Base-by-base conservation (phyloP, 2,329 filamentous ascomycete genomes). In the Stachybotrys echinatus region DNA sequence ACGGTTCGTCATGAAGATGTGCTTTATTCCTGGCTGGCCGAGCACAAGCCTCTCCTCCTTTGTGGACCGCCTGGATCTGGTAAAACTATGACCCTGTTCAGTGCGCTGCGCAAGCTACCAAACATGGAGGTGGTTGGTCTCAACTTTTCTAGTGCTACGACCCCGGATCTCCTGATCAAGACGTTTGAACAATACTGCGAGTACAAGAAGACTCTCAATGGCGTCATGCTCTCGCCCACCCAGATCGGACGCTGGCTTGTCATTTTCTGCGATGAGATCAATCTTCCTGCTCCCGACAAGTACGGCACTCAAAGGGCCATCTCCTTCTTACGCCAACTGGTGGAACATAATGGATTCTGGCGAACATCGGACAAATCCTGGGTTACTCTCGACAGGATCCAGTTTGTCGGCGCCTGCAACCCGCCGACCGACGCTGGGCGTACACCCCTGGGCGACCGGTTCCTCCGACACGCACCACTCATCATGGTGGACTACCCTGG, bases 401-500 rank as follows among this genome's bases (percentile, higher is more conserved):
- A 99, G 65, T 99, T 99, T 58, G 95, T 99, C 48, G 94, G 94
- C 60, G 94, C 94, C 62, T 99, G 94, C 68, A 99, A 99, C 70
- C 95, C 94, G 60, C 94, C 94, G 1, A 97, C 94, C 1, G 95
- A 99, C 71, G 92, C 92, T 58, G 94, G 94, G 22, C 91, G 94
- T 80, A 97, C 94, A 12, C 88, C 94, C 0, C 85, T 99, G 75
- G 94, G 90, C 42, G 84, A 90, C 46, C 82, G 94, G 59, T 99
- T 99, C 81, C 79, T 99, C 57, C 85, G 95, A 52, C 95, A 99
- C 68, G 91, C 94, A 17, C 94, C 94, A n/a, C 82, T 99, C 49
- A 88, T 99, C 70, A 99, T 99, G 95, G 95, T 99, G 40, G 94
- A 99, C 65, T 99, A 99, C 64, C 94, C 94, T 53, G 94, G 95